phyloP scores from a whole-genome alignment of 371 early-diverging fungal genomes.

The Mortierella sp. region DNA sequence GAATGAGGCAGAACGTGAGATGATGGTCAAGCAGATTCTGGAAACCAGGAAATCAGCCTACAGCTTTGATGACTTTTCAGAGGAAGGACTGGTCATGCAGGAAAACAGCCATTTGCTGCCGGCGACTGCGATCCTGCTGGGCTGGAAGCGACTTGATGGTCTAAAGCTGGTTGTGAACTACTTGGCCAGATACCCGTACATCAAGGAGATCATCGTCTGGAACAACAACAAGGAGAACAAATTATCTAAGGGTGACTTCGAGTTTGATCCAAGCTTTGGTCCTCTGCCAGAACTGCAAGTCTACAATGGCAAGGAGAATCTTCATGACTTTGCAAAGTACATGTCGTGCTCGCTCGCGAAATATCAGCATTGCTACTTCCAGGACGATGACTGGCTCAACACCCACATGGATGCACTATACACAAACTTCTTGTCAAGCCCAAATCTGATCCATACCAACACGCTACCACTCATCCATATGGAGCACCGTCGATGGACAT shows the following conservation, averaged over 20 bases:
- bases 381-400: conserved; percentile 70
- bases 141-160: conserved; percentile 57
- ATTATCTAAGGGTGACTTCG: conserved; percentile 49
- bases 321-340: conserved; percentile 68
- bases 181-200: conserved; percentile 64
- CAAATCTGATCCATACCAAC: conserved; percentile 68
- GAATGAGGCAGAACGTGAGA: conserved; percentile 29
- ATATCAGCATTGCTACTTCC: conserved; percentile 70
- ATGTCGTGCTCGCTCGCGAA: conserved; percentile 70
- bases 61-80: conserved; percentile 46
- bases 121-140: conserved; percentile 45
- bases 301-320: conserved; percentile 59
- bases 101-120: conserved; percentile 37
- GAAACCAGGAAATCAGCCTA: conserved; percentile 29
- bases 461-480: conserved; percentile 67
- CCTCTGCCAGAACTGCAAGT: conserved; percentile 55
- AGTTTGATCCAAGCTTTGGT: conserved; percentile 39
- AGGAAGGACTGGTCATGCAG: conserved; percentile 23
- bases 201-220: conserved; percentile 67
- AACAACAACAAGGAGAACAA: conserved; percentile 56
- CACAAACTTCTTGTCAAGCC: conserved; percentile 69
- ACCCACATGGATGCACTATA: conserved; percentile 68
- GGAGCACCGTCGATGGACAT: conserved; percentile 68
- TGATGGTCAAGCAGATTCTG: conserved; percentile 32
- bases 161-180: conserved; percentile 60